Percentiles rank a stretch among this genome's conserved stretches.
These are phyloP conservation scores for Xylariaceae sp. DNA, from an alignment of 2,329 filamentous ascomycete species.

Conservation along the genomic window DNA sequence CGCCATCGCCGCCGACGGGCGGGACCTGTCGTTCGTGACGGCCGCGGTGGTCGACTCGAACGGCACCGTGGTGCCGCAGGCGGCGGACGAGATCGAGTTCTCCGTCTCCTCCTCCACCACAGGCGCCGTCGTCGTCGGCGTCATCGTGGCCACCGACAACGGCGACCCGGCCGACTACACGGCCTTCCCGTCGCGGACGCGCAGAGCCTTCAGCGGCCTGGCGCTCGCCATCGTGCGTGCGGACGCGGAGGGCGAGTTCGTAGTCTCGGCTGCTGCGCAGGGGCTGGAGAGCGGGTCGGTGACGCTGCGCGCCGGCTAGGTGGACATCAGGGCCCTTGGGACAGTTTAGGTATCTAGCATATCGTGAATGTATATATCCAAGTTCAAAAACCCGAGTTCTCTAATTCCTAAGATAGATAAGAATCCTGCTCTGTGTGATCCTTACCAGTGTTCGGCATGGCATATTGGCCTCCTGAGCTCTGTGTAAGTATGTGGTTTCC, in stretches of 20 bases:
- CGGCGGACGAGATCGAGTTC: conserved; percentile 35
- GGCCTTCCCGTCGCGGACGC: conserved; percentile 30
- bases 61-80: conserved; percentile 36
- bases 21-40: conserved; percentile 39
- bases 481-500: no score
- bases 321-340: neutral
- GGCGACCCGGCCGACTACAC: conserved; percentile 39
- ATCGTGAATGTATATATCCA: neutral
- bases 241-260: conserved; percentile 20
- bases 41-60: conserved; percentile 35
- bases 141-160: conserved; percentile 44
- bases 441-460: no score
- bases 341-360: no score
- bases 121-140: no score
- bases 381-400: neutral
- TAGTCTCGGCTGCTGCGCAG: conserved; percentile 13
- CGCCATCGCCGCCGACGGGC: conserved; percentile 31
- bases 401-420: no score
- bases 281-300: conserved; percentile 12
- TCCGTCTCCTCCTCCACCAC: conserved; percentile 28
- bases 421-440: no score
- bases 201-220: conserved; percentile 34
- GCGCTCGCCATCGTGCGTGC: conserved; percentile 32
- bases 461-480: no score
- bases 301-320: conserved; percentile 7